Conservation (phyloP, 306 rosid species). For the Citrullus amarus region DNA sequence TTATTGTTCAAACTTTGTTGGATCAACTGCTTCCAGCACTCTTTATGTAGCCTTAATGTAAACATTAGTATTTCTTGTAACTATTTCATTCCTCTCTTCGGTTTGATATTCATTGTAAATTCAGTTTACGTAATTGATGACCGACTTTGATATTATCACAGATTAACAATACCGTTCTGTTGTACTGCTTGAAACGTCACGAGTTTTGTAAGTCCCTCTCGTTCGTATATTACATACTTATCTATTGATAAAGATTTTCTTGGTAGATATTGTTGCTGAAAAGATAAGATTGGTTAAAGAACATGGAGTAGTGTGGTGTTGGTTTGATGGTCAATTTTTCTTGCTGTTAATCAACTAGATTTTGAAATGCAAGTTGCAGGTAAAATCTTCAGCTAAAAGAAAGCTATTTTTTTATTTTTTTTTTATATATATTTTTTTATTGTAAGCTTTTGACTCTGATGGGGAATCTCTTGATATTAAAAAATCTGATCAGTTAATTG, state of each 20-base stretch:
- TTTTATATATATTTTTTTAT: not conserved
- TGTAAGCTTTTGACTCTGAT: not conserved
- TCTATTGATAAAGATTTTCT: not conserved
- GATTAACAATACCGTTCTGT: too few species aligned
- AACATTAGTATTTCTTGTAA: not conserved
- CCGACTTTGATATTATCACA: not conserved
- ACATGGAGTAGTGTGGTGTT: not conserved
- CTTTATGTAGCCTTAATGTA: not conserved
- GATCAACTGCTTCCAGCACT: slow-evolving; percentile 2
- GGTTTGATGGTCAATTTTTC: not conserved
- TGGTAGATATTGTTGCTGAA: not conserved
- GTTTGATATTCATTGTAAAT: not conserved
- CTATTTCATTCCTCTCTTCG: not conserved
- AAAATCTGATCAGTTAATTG: not conserved
- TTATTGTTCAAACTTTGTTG: not conserved
- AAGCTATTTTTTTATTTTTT: not conserved
- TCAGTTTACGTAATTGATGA: not conserved
- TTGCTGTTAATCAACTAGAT: not conserved
- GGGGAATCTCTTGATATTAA: not conserved
- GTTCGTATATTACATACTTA: not conserved
- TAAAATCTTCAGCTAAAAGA: not conserved
- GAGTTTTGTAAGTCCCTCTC: not conserved
- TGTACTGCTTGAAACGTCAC: not conserved
- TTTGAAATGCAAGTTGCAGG: not conserved
- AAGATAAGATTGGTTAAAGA: not conserved